phyloP scores from a whole-genome alignment of 495 filamentous ascomycete species.

The Penicillium steckii region DNA sequence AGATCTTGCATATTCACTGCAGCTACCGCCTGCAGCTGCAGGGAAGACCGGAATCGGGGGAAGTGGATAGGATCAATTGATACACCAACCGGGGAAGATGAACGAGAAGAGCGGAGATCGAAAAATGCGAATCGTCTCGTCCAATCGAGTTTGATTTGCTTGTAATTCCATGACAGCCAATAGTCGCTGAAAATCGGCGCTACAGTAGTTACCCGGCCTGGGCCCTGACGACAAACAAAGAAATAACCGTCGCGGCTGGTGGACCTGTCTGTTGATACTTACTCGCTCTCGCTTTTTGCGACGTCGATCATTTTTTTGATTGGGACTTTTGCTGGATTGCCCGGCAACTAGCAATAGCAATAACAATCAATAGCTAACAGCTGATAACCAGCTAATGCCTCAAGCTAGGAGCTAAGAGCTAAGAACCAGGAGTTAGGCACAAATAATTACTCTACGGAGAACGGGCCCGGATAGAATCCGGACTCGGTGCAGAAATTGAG shows the following conservation, averaged over 20 bases:
- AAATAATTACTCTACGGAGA: too few species aligned
- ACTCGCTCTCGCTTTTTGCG: not conserved
- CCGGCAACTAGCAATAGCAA: too few species aligned
- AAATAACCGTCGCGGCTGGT: not conserved
- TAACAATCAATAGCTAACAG: too few species aligned
- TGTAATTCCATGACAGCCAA: not conserved
- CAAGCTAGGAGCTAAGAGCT: not conserved
- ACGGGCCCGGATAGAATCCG: not conserved
- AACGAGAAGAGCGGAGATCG: not conserved
- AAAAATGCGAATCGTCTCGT: not conserved
- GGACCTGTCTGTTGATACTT: not conserved
- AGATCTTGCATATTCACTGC: slow-evolving; percentile 29
- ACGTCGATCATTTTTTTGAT: too few species aligned
- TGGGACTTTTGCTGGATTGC: not conserved
- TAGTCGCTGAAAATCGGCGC: not conserved
- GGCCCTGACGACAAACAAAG: not conserved
- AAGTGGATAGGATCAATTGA: not conserved
- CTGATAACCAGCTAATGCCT: too few species aligned
- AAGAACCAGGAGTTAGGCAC: too few species aligned
- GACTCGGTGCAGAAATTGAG: not conserved
- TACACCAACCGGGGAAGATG: not conserved
- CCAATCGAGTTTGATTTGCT: not conserved
- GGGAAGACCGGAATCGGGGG: slow-evolving; percentile 11
- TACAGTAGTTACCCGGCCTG: not conserved
- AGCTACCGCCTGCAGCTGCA: slow-evolving; percentile 15